Conservation (phyloP, 1,139 yeast species). For the Pichia sp. region DNA sequence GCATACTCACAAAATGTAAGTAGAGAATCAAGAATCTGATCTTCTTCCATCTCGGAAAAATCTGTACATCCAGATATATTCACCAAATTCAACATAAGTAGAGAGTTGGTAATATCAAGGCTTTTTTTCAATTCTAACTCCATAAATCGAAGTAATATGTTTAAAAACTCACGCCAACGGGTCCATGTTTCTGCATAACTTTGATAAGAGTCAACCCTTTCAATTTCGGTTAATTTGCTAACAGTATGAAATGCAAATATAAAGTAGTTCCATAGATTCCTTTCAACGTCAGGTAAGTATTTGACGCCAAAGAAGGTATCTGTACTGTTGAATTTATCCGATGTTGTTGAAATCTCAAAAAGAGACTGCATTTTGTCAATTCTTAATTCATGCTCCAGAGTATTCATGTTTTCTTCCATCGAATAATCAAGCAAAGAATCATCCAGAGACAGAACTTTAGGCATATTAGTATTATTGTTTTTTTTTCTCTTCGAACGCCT, state of each 20-base stretch:
- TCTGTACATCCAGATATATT: background rate
- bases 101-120: background rate
- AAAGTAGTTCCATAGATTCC: slow-evolving; percentile 18
- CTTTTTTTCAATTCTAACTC: slow-evolving; percentile 6
- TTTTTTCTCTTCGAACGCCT: slow-evolving; percentile 7
- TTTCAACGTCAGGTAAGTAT: slow-evolving; percentile 7
- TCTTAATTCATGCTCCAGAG: background rate
- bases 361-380: slow-evolving; percentile 10
- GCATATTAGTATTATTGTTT: background rate
- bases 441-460: background rate
- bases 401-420: slow-evolving; percentile 5
- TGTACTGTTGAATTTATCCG: slow-evolving; percentile 7
- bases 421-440: slow-evolving; percentile 6
- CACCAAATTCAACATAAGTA: slow-evolving; percentile 8
- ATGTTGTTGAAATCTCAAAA: slow-evolving; percentile 13
- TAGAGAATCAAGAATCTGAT: slow-evolving; percentile 6
- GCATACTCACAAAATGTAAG: background rate
- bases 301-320: slow-evolving; percentile 10
- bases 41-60: background rate
- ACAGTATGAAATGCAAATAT: slow-evolving; percentile 18
- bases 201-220: slow-evolving; percentile 11
- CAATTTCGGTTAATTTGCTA: slow-evolving; percentile 11
- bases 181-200: slow-evolving; percentile 13
- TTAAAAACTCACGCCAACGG: slow-evolving; percentile 17
- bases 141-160: slow-evolving; percentile 8